Evolutionary conservation across 106 monocot genomes (phyloP), one percentile per base, ranked within the genome.

Genomic region (Acanthochlamys bracteata): DNA sequence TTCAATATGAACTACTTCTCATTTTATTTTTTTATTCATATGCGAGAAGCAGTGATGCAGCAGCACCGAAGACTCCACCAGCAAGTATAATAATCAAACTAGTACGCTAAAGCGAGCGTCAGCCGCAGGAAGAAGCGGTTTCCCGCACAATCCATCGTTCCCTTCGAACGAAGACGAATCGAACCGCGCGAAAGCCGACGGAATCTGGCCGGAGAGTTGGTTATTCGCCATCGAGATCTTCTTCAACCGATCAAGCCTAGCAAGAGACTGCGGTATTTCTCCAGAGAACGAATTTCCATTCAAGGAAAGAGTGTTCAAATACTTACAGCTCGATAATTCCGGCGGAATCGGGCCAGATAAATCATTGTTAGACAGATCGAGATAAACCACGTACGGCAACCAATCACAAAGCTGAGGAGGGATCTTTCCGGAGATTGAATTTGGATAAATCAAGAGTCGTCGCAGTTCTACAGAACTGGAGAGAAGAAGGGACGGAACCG

Each of bases 41-140:
- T 20, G 80, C 84, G 17, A 85, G 52, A 47, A 72, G 24, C 20
- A 85, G 59, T 1, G 80, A 77, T 4, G 53, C 61, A 9, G 46
- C 73, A 17, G 84, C 84, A 17, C 84, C 84, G 55, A 85, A 75
- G 24, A 81, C 74, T n/a, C 84, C 84, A 24, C 80, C 77, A 25
- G 77, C 80, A 59, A 80, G 19, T 46, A 81, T 70, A 58, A 81
- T 78, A 25, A 78, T 68, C 25, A 81, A 65, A 57, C 61, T 41
- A 41, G 53, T 63, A 25, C 57, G 55, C 17, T 67, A 23, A 13
- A 66, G 57, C 16, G 55, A 55, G 33, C 41, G 67, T 20, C 63
- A 0, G 39, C 51, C 41, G 62, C 63, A 75, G 8, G 69, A 64
- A 27, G 67, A 69, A 83, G 59, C 21, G 84, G 76, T 22, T 7